Conservation (phyloP, 2,329 filamentous ascomycete species). For the Arthrobotrys pseudoclavata region DNA sequence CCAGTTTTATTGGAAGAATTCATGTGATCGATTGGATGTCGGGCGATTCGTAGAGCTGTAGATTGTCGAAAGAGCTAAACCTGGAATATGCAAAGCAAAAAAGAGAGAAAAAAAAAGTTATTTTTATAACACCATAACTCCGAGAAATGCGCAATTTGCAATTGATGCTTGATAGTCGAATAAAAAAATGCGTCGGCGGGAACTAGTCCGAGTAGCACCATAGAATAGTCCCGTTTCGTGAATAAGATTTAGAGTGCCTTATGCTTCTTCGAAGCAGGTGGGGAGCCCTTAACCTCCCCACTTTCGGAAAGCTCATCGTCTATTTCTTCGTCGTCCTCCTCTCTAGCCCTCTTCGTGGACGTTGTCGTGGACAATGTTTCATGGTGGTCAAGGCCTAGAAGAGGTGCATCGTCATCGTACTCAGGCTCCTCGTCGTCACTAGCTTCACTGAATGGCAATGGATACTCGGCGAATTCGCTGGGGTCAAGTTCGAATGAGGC, state of each 20-base stretch:
- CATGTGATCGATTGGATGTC: not conserved
- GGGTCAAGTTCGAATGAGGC: slow-evolving; percentile 25
- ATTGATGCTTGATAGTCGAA: slow-evolving; percentile 26
- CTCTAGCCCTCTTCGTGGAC: slow-evolving; percentile 49
- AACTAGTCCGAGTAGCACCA: not conserved
- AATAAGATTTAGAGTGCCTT: slow-evolving; percentile 18
- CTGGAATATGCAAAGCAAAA: not conserved
- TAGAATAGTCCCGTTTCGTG: not conserved
- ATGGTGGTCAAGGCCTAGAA: slow-evolving; percentile 46
- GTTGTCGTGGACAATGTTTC: slow-evolving; percentile 39
- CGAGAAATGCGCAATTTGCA: slow-evolving; percentile 33
- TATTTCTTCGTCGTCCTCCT: slow-evolving; percentile 45
- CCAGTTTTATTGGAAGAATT: slow-evolving; percentile 2
- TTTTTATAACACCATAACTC: slow-evolving; percentile 40
- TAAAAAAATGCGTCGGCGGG: not conserved
- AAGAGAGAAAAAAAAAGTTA: not conserved
- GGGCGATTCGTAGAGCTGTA: not conserved
- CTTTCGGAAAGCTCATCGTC: slow-evolving; percentile 27
- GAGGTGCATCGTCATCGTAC: slow-evolving; percentile 28
- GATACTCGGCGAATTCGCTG: slow-evolving; percentile 46
- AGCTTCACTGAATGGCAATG: slow-evolving; percentile 33
- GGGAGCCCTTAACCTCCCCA: slow-evolving; percentile 30
- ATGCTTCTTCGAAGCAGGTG: slow-evolving; percentile 51
- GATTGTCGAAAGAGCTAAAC: slow-evolving; percentile 3
- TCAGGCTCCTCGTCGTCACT: not conserved